Evolutionary conservation across 2,329 filamentous ascomycete species (phyloP), one percentile per base, ranked within the genome.

Genomic region (Setomelanomma holmii): DNA sequence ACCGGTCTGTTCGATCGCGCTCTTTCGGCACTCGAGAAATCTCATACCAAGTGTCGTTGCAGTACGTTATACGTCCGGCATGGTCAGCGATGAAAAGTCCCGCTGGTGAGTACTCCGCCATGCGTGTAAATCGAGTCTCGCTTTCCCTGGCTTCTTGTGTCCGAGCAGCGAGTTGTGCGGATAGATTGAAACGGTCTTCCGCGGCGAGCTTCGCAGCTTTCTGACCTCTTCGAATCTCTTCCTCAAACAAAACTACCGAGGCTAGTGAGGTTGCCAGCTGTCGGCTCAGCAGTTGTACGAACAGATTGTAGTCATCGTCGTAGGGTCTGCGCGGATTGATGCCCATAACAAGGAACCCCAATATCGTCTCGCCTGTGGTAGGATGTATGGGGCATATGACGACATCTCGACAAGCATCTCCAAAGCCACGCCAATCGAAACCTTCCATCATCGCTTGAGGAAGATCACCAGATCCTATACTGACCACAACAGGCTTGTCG

Each of bases 1-100:
- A 92, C 1, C 79, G 80, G 48, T 87, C 82, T 19, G 84, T 83
- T 42, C 81, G 84, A 53, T 82, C 77, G 23, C 82, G 78, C 14
- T 82, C 79, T 58, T 84, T 82, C 1, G 85, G 83, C 48, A 90
- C 86, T 27, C 87, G 80, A 0, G 88, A 88, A 27, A 92, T 89
- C 58, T 82, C 79, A 55, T 82, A 83, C 81, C 81, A 95, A 68
- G 89, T 90, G 56, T 93, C 89, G 68, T 96, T 96, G 69, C 87
- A 90, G 68, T 91, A 95, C 8, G 84, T 89, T 62, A 95, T 89
- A 20, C 82, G 78, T 3, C 91, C 90, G 35, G 80, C 73, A 0
- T 84, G 81, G 66, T 91, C 84, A n/a, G 89, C 89, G 60, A 95
- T 93, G 70, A 93, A 93, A 77, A 96, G 88, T 22, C 90, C 91